Percentiles rank a stretch among this genome's conserved stretches.
Evolutionary conservation across 768 basidiomycete species (phyloP).

Genomic region (Daedalea quercina): DNA sequence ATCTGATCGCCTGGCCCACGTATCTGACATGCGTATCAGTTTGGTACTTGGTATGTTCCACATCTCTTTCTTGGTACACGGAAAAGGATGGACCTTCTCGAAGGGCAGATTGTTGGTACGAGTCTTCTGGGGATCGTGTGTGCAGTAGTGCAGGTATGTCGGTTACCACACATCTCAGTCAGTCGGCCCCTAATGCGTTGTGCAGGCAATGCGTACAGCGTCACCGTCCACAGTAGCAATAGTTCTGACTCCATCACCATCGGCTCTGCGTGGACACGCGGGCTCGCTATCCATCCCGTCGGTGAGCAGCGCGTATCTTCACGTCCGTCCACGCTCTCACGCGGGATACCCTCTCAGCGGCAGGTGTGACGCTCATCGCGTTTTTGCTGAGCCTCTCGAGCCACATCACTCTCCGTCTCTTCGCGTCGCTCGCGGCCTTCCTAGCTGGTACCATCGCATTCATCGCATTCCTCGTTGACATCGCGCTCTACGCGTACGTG

Average conservation of each 20-base stretch:
- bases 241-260: constrained; percentile 32
- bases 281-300: constrained; percentile 68
- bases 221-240: constrained; percentile 35
- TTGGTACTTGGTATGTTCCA: constrained; percentile 63
- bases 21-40: constrained; percentile 30
- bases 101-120: constrained; percentile 58
- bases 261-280: constrained; percentile 60
- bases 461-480: constrained; percentile 72
- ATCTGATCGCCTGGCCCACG: not conserved
- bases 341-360: constrained; percentile 24
- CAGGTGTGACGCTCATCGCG: constrained; percentile 57
- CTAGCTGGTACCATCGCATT: constrained; percentile 62
- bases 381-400: constrained; percentile 55
- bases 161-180: not conserved
- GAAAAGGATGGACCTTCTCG: not conserved
- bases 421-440: constrained; percentile 49
- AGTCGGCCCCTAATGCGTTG: not conserved
- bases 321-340: not conserved
- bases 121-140: constrained; percentile 34
- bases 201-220: constrained; percentile 50
- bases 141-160: constrained; percentile 43
- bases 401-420: constrained; percentile 37
- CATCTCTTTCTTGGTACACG: not conserved
- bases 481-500: constrained; percentile 60
- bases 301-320: constrained; percentile 36